Evolutionary conservation across 306 rosid genomes (phyloP), one percentile per base, ranked within the genome.

Genomic region (Acacia confusa): DNA sequence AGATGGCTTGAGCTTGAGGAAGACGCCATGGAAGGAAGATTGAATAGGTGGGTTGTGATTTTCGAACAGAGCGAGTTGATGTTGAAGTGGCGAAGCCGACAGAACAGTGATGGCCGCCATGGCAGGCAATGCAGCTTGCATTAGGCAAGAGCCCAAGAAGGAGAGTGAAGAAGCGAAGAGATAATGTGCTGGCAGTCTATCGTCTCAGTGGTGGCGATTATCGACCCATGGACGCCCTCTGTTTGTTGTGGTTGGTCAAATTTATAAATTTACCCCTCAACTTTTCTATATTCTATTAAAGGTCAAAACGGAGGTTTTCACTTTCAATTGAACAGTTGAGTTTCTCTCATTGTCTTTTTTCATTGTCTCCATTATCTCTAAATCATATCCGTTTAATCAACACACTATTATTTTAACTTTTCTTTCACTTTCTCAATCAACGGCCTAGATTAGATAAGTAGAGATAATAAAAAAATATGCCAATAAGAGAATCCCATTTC

Each of bases 91-190:
- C 14, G 81, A 79, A 27, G 79, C 72, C 5, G 89, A 81, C 72
- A 90, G 76, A 61, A 88, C 20, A 45, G 91, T 77, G 9, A 85
- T 87, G 75, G 94, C 89, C 7, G 90, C 97, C 94, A 90, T 87
- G 77, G 85, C 87, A 16, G 85, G 89, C 75, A 87, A 81, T 7
- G 86, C 90, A 12, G 92, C 90, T 84, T 92, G 87, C 92, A 92
- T 88, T 74, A 43, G 20, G 55, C 16, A 17, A 30, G 50, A 43
- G n/a, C 57, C 22, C 57, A 1, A 1, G 22, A 48, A 10, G 17
- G 30, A 14, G 15, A 69, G 72, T 24, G 41, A 32, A 9, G n/a
- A 20, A 0, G 40, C 75, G 11, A 32, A 75, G 73, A 34, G 86
- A 86, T 82, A 79, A 78, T 48, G 84, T 2, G 53, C 15, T 11